phyloP scores from a whole-genome alignment of 108 stramenopile genomes.

The Discostella stelligeroides region DNA sequence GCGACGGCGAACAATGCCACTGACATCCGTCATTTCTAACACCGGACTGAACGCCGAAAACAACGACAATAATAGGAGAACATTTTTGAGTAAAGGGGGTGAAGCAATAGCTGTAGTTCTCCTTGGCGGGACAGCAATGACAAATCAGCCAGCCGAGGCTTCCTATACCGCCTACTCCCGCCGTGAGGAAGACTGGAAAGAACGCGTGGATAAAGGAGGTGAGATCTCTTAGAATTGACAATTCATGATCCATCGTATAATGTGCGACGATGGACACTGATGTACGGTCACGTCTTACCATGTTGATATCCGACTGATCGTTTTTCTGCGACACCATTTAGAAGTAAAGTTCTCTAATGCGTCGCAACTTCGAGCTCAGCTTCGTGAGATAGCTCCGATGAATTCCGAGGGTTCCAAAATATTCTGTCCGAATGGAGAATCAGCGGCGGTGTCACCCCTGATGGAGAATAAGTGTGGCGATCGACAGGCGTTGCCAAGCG shows the following conservation, averaged over 20 bases:
- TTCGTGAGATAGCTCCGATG: slow-evolving; percentile 79
- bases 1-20: neutral
- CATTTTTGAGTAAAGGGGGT: slow-evolving; percentile 25
- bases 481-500: slow-evolving; percentile 63
- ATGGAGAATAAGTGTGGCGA: slow-evolving; percentile 92
- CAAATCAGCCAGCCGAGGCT: slow-evolving; percentile 43
- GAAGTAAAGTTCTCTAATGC: slow-evolving; percentile 68
- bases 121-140: slow-evolving; percentile 26
- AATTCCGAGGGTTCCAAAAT: slow-evolving; percentile 72
- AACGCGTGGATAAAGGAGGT: slow-evolving; percentile 62
- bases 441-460: slow-evolving; percentile 70
- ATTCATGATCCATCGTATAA: neutral
- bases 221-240: slow-evolving; percentile 15
- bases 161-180: slow-evolving; percentile 70
- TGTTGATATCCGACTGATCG: neutral
- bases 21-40: slow-evolving; percentile 6
- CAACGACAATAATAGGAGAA: slow-evolving; percentile 16
- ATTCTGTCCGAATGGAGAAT: slow-evolving; percentile 87
- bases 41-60: slow-evolving; percentile 14
- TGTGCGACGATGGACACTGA: too few relatives aligned
- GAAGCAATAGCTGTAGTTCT: slow-evolving; percentile 25
- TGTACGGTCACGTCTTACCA: neutral
- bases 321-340: neutral
- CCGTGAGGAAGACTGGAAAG: slow-evolving; percentile 84
- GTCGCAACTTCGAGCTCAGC: slow-evolving; percentile 61